Evolutionary conservation across 2,329 filamentous ascomycete species (phyloP), one percentile per base, ranked within the genome.

Genomic region (Pseudogymnoascus sp.): DNA sequence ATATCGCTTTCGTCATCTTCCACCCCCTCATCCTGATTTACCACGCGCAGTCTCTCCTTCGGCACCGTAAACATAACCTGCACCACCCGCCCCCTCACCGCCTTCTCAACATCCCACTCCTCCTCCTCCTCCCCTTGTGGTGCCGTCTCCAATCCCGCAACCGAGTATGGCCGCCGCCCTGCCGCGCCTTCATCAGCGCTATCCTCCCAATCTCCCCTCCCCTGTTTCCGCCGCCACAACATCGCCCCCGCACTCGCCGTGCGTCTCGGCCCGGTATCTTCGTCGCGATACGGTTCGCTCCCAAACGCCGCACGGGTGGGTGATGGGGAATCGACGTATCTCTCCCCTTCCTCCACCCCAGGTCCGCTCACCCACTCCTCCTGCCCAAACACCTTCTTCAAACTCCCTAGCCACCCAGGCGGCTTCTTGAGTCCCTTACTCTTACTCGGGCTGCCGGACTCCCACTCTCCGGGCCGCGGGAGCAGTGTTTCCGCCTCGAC

Each of bases 51-150:
- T 69, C 86, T 85, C 75, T 93, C 89, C 74, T 89, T 91, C 2
- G 95, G 93, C 65, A 97, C 91, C 0, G 93, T 97, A 75, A 96
- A 98, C 84, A 96, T 95, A 71, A 91, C 84, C 74, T 93, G 89
- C 65, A 93, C 89, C 7, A 90, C 79, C 22, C 89, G 78, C 64
- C 83, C 83, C 76, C 91, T 87, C 1, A 89, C 84, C 2, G 89
- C 89, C 62, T 82, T 80, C 73, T 93, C 89, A 40, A 93, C 84
- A 69, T 92, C 89, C 89, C 89, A 90, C 62, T 91, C 88, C 33
- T 78, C 77, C 37, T 72, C 70, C 56, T 69, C 71, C 73, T 68
- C 71, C 75, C 61, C 77, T 70, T 62, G 72, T 69, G 73, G 61
- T 71, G 70, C 63, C 28, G 19, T 22, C 31, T 26, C 26, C 24